Evolutionary conservation across 306 rosid genomes (phyloP), one percentile per base, ranked within the genome.

Genomic region (Psophocarpus tetragonolobus): DNA sequence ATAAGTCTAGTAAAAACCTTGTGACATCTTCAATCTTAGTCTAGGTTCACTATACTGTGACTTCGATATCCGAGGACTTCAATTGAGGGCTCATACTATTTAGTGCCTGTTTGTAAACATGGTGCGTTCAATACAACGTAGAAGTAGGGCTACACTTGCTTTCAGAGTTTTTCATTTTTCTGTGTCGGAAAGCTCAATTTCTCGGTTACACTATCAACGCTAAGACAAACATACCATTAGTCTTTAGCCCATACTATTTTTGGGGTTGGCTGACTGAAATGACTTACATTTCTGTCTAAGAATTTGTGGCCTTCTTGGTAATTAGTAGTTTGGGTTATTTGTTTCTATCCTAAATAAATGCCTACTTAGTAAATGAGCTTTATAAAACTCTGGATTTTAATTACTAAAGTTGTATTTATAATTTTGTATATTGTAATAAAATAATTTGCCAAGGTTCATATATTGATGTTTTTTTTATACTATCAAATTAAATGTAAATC

Each of bases 401-500:
- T 84, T 61, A 27, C 33, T 36, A 44, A 5, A 64, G 21, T 42
- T 33, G 24, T 4, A 76, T 72, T 20, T 63, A 27, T 14, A 15
- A 6, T 38, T 65, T 62, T 44, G 11, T n/a, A 29, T 63, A 23
- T 33, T 78, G 56, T 65, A 54, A 18, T 51, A 30, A 60, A 39
- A 61, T 35, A 48, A 10, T 80, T 68, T 79, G 26, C 67, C 36
- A 17, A 33, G 51, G 13, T 60, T 11, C 24, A 51, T 65, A 14
- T 24, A 39, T 57, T 36, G 3, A 33, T 39, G n/a, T 47, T 32
- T 29, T 5, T 72, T 17, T 66, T 29, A 0, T 45, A 26, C 8
- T 23, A 44, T 62, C 54, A 41, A 56, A 62, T 74, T 20, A 24
- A 62, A 63, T 82, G 56, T 15, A 36, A 74, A 9, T 63, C n/a